Base-by-base conservation (phyloP, 2,329 filamentous ascomycete species). In the Diaporthe nobilis region DNA sequence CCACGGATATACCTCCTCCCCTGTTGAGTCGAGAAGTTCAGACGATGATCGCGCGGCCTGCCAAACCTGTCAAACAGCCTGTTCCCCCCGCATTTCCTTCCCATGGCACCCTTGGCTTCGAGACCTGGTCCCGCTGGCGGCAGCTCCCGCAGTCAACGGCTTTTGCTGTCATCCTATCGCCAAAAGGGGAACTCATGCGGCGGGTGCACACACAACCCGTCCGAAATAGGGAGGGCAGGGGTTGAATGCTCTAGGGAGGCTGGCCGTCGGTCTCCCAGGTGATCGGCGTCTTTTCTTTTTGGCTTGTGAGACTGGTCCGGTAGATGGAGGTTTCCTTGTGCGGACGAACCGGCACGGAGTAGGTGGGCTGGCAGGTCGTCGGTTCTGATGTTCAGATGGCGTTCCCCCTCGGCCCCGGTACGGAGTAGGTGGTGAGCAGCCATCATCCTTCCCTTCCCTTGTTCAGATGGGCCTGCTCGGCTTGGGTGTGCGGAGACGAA, bases 121-220 rank as follows among this genome's bases (percentile, higher is more conserved):
- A 68, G 47, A 3, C 25, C 9, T 37, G 13, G 47, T 39, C 31
- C 47, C 34, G 34, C 34, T 37, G 65, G 47, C 65, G 65, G 49
- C 65, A 70, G 47, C 65, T 70, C 65, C 65, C 65, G 65, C 49
- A 31, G 47, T 55, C 34, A 55, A 42, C 47, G 65, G 34, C 44
- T 25, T 42, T n/a, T 53, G n/a, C 42, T 70, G 65, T 55, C 22
- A 28, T 28, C 49, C 65, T 53, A 25, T 70, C 12, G 34, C 47
- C 65, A 42, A 55, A 55, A 42, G 13, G 65, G 65, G 34, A 55
- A 68, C n/a, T 68, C 31, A 53, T 68, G 63, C 63, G 47, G 28
- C 20, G 20, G 28, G 9, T 63, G 63, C 15, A 67, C 51, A 37
- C 15, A 3, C 28, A 51, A 51, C 28, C 22, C 22, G 51, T 55